Conservation (phyloP, 2,329 filamentous ascomycete genomes). For the Macrophomina tecta region DNA sequence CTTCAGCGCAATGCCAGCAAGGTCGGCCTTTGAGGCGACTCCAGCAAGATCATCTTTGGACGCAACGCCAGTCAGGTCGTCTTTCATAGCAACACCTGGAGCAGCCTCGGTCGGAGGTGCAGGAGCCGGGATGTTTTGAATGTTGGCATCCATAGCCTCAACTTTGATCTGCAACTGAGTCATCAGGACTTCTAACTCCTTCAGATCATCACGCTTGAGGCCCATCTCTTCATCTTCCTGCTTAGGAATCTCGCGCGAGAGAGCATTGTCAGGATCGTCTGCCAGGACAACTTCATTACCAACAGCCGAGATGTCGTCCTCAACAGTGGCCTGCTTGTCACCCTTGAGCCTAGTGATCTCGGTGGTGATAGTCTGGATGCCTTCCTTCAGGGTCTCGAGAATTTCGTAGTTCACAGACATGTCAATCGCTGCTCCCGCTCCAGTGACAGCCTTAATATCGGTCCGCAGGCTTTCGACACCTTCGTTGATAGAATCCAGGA, state of each 20-base stretch:
- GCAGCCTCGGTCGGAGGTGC: constrained; percentile 48
- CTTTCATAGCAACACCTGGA: constrained; percentile 48
- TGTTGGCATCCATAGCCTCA: constrained; percentile 70
- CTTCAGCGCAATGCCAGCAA: constrained; percentile 48
- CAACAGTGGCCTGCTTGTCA: constrained; percentile 47
- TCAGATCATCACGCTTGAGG: constrained; percentile 75
- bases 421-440: constrained; percentile 76
- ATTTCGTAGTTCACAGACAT: constrained; percentile 89
- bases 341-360: constrained; percentile 83
- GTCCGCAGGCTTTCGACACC: constrained; percentile 77
- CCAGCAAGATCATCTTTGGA: constrained; percentile 56
- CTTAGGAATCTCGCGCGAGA: constrained; percentile 45
- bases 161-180: constrained; percentile 83
- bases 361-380: constrained; percentile 73
- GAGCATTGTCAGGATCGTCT: constrained; percentile 54
- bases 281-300: constrained; percentile 65
- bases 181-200: constrained; percentile 83
- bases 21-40: constrained; percentile 44
- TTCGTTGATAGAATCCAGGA: constrained; percentile 67
- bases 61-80: constrained; percentile 55
- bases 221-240: constrained; percentile 46
- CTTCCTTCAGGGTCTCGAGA: constrained; percentile 83
- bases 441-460: constrained; percentile 71
- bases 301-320: constrained; percentile 58
- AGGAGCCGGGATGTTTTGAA: constrained; percentile 52